Percentiles rank a stretch among this genome's conserved stretches.
Evolutionary conservation across 495 filamentous ascomycete species (phyloP).

Genomic region (Neurospora sp.): DNA sequence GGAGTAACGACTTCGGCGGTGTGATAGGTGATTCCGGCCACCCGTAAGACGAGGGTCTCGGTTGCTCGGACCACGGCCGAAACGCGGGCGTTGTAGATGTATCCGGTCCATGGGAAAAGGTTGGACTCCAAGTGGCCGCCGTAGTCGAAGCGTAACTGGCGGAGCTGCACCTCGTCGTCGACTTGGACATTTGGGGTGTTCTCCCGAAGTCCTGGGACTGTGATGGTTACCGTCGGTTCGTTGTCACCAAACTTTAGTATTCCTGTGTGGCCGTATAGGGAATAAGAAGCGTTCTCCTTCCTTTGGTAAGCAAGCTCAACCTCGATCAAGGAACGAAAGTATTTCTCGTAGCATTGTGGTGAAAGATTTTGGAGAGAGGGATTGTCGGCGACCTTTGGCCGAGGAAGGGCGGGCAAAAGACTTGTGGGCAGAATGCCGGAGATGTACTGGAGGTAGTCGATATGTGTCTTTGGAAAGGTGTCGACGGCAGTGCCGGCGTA

Average conservation of each 20-base stretch:
- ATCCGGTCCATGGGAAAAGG: conserved; percentile 17
- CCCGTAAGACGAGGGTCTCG: conserved; percentile 10
- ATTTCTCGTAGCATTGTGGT: conserved; percentile 9
- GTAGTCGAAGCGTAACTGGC: conserved; percentile 23
- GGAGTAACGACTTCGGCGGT: background rate
- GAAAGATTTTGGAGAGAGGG: background rate
- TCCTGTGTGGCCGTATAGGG: conserved; percentile 12
- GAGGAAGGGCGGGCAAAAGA: conserved; percentile 1
- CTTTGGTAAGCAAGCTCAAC: conserved; percentile 11
- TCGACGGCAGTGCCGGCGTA: conserved; percentile 5
- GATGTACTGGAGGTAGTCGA: conserved; percentile 1
- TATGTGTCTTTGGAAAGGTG: conserved; percentile 4
- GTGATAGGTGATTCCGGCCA: conserved; percentile 5
- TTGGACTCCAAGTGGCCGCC: conserved; percentile 2
- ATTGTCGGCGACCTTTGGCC: background rate
- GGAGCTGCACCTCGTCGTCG: conserved; percentile 33
- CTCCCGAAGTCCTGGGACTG: conserved; percentile 34
- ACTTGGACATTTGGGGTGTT: conserved; percentile 32
- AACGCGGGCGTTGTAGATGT: conserved; percentile 19
- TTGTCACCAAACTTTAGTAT: background rate
- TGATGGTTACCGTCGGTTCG: conserved; percentile 3
- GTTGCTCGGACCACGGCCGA: conserved; percentile 9
- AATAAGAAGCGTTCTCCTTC: conserved; percentile 13
- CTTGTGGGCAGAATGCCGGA: background rate
- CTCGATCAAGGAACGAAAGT: conserved; percentile 12